Evolutionary conservation across 2,329 filamentous ascomycete genomes (phyloP), one percentile per base, ranked within the genome.

Genomic region (Penicillium sp.): DNA sequence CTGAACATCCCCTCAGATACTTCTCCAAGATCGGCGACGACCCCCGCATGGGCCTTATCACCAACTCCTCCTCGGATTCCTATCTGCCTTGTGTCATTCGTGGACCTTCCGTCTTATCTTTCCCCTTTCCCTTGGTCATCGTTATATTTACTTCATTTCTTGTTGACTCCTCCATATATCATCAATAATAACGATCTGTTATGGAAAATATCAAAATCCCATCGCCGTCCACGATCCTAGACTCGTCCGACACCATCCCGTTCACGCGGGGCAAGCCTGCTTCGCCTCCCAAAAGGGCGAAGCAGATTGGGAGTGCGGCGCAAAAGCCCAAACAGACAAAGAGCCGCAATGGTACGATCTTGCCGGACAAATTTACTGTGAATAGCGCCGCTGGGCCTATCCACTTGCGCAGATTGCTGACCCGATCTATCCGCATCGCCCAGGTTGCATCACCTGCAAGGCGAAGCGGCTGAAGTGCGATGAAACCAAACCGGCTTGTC

Each of bases 381-480:
- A 6, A 24, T 28, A 21, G 38, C 26, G 49, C 31, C 26, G n/a
- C 42, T 21, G 16, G 21, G 34, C 34, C 45, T 15, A 46, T 45
- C 47, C 53, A 41, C 31, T 18, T 47, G 39, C 50, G 47, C 52
- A 52, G 46, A 47, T 41, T 28, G 60, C 66, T 70, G 61, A 70
- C 65, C 52, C 58, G 45, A 48, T 54, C 44, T 63, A 51, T 62
- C 47, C 49, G 52, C 57, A 38, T 58, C 52, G 55, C 54, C 63
- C 66, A 89, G 86, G 86, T 59, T 89, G 86, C 71, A 79, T 85
- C 61, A 89, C 86, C 49, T 89, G 86, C 76, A 89, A 89, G 72
- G 79, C 82, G 56, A 89, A 89, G 72, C 78, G 86, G 53, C 74
- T 89, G 48, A 89, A 89, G 72, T 89, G 86, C 72, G 86, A 88